phyloP scores from a whole-genome alignment of 768 basidiomycete species.

The Boletus pseudopeckii region DNA sequence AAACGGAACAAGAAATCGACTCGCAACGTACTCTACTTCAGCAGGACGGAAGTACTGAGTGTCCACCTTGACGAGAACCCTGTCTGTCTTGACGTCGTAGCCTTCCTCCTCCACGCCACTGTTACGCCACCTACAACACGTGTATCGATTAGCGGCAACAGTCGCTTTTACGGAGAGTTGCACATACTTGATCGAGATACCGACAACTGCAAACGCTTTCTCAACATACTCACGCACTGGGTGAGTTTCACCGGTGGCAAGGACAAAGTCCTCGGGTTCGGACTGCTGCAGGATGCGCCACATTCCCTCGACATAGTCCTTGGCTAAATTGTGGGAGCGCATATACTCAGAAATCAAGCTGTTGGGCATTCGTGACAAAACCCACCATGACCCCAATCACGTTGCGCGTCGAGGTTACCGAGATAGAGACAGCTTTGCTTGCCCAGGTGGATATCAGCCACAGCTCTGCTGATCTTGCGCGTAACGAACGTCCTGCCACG shows the following conservation, averaged over 20 bases:
- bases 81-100: conserved; percentile 63
- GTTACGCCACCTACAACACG: conserved; percentile 67
- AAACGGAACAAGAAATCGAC: neutral
- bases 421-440: conserved; percentile 91
- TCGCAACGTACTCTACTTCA: conserved; percentile 79
- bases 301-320: conserved; percentile 96
- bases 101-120: conserved; percentile 75
- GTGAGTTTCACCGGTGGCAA: conserved; percentile 96
- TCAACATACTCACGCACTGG: conserved; percentile 91
- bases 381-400: conserved; percentile 97
- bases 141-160: conserved; percentile 1
- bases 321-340: conserved; percentile 42
- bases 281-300: conserved; percentile 95
- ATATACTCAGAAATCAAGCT: conserved; percentile 4
- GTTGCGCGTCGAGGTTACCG: conserved; percentile 90
- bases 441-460: conserved; percentile 85
- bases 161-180: neutral
- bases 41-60: conserved; percentile 90
- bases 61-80: conserved; percentile 81
- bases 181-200: conserved; percentile 60
- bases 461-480: conserved; percentile 89
- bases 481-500: conserved; percentile 96
- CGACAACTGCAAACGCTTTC: conserved; percentile 73
- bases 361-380: conserved; percentile 1
- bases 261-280: conserved; percentile 82